Conservation (phyloP, 2,329 filamentous ascomycete species). For the Cordyceps militaris region DNA sequence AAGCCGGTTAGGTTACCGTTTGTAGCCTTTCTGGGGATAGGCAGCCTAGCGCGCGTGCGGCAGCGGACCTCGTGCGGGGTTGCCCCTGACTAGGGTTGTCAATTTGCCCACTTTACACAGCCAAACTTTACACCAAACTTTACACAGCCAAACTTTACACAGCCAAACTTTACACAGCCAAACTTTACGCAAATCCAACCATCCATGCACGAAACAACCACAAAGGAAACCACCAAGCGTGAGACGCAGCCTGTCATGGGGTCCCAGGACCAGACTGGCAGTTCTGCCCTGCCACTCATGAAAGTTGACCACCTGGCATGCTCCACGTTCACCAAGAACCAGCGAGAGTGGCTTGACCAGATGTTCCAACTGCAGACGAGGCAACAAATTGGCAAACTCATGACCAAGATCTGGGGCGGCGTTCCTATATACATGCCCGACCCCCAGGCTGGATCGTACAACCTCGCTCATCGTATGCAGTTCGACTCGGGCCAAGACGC, state of each 20-base stretch:
- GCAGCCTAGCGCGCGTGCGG: too few species aligned
- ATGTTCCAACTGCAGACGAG: not conserved
- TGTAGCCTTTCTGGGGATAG: too few species aligned
- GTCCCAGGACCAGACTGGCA: not conserved
- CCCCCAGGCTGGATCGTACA: not conserved
- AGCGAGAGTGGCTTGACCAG: not conserved
- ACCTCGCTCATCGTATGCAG: not conserved
- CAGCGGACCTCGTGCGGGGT: too few species aligned
- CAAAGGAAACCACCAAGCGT: not conserved
- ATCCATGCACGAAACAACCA: not conserved
- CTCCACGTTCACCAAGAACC: not conserved
- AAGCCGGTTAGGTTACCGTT: too few species aligned
- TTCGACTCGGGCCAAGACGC: not conserved
- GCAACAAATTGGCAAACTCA: not conserved
- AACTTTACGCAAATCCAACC: not conserved
- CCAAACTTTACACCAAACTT: too few species aligned
- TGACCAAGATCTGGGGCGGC: not conserved
- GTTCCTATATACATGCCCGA: not conserved
- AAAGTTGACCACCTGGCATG: not conserved
- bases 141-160: too few species aligned
- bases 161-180: too few species aligned
- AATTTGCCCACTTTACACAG: too few species aligned
- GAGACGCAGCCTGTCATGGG: not conserved
- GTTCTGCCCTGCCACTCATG: not conserved
- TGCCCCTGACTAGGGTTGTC: too few species aligned